Base-by-base conservation (phyloP, 495 filamentous ascomycete genomes). In the Jackrogersella multiformis region DNA sequence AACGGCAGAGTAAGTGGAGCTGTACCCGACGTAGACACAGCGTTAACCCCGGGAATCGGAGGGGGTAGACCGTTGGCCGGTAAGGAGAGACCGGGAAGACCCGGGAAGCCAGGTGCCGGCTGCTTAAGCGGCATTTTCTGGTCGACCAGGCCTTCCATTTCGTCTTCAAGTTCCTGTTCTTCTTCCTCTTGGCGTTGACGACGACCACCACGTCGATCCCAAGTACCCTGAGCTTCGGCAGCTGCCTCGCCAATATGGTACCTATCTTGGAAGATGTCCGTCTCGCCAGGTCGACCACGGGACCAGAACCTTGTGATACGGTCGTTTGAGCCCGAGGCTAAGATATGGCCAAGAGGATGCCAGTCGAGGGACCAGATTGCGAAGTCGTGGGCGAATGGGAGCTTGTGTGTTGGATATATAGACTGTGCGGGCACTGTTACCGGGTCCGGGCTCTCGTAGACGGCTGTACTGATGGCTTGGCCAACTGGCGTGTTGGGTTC, bases 281-380 rank as follows among this genome's bases (percentile, higher is more conserved):
- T 86, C 68, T 97, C 95, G 28, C 95, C 95, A 2, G 95, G 95
- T 45, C 95, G 82, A 5, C 91, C 82, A 16, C 95, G 87, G 12
- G 92, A 91, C 95, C 95, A 99, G 80, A 99, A 99, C 32, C 94
- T 87, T 6, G 95, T 97, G 44, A 96, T 92, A 45, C 94, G 90
- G 77, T 99, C 95, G 75, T 99, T 99, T 2, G 94, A 97, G 4
- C 95, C 95, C n/a, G 95, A 96, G n/a, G 93, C 93, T 23, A 99
- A 84, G 61, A 99, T 94, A 71, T 99, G 95, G 18, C 95, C 95
- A 0, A 97, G 81, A 1, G 95, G 95, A 71, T 99, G 95, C 92
- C 95, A 99, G 80, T 97, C 93, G 20, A 99, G 82, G 3, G 93
- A 94, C 95, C 95, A 99, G 58, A 99, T 94, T 8, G 93, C 90